Base-by-base conservation (phyloP, 1,284 basidiomycete genomes). In the Stygiomarasmius scandens region DNA sequence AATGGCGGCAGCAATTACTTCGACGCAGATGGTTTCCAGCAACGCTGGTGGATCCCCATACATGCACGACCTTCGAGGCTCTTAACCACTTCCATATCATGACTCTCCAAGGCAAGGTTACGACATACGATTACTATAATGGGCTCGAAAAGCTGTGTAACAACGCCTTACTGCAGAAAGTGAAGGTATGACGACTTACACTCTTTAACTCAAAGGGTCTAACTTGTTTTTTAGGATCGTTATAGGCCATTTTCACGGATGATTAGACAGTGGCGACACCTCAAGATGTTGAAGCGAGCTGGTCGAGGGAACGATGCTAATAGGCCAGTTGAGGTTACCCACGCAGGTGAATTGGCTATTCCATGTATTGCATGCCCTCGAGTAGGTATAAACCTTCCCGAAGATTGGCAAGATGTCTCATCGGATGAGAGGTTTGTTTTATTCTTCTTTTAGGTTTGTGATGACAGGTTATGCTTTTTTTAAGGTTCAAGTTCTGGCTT, bases 231-330 rank as follows among this genome's bases (percentile, higher is more conserved):
- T 14, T 24, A 27, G 25, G 27, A 29, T 25, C 65, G 64, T 0
- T 67, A 69, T 16, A 51, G 64, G 10, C 50, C 59, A 0, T 68
- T 73, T 41, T 47, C 64, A 3, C 58, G 60, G 0, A 47, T 29
- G 41, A 44, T 54, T 25, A 9, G n/a, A 29, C 22, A 59, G 49
- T 72, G 64, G 63, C 53, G 63, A 0, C 63, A 70, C 54, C 52
- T 72, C 3, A 65, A 67, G 25, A 62, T 68, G 58, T 55, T 67
- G 9, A 74, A 73, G 54, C 55, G 64, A 0, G 58, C 59, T 0
- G 69, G 70, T 0, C 47, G 61, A 5, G 66, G 65, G 0, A 58
- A 68, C 32, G 52, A 62, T 25, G 46, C 53, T 1, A 49, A 9
- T 12, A 27, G 46, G 34, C 63, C 66, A 1, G 29, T 49, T 3